Base-by-base conservation (phyloP, 345 rosid species). In the Brassica cretica region DNA sequence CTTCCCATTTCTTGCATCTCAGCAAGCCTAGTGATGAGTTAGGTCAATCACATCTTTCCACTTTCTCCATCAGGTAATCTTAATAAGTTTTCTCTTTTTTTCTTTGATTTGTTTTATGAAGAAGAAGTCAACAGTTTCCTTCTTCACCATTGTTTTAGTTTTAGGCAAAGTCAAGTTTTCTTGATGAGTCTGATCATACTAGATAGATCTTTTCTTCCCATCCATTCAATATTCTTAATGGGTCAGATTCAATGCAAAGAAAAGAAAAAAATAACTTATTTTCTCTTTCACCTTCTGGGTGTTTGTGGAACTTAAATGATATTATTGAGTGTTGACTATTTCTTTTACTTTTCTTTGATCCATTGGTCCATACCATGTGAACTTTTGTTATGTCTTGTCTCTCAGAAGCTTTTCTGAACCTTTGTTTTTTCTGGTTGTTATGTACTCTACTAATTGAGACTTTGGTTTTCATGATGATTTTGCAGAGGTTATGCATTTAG, bases 401-500 rank as follows among this genome's bases (percentile, higher is more conserved):
- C 67, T 64, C 66, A 18, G 30, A 74, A 68, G 70, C 29, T 59
- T 73, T 39, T 19, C 18, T 67, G 33, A 61, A 61, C 73, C 59
- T 70, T 75, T 68, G 66, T 74, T 74, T 69, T 75, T 56, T 75
- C 70, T 75, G 30, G 67, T 9, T 60, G 44, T 51, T 51, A n/a
- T 51, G n/a, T 51, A 5, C 18, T 41, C 46, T 65, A 66, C 46
- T 66, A 33, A 35, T 44, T 41, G 41, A 67, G 15, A 14, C 14
- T 66, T 72, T 72, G 35, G 24, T 41, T 18, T 71, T 51, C 21
- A 7, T 78, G 18, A 55, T 72, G 39, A 44, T 86, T 86, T 79
- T 85, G 90, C 83, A 95, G 99, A 85, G 92, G 91, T 84, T 91
- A 93, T 91, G 96, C 89, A 68, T 86, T 84, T 79, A 73, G 81